These are phyloP conservation scores for Oryza rufipogon DNA, from an alignment of 176 grass and related monocot species.

Conservation along the genomic window DNA sequence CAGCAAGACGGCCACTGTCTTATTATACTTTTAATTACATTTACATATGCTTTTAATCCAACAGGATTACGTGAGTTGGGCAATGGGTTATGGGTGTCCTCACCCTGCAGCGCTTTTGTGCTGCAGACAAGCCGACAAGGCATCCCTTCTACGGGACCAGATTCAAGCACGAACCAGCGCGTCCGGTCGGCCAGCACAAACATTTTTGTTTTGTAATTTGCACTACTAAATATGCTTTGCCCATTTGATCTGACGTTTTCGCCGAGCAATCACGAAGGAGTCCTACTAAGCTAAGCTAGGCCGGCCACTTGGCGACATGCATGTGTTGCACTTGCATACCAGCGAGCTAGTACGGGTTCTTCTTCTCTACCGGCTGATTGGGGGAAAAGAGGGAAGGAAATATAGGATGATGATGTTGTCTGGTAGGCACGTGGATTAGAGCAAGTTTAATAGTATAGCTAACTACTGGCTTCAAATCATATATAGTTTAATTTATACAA, in stretches of 20 bases:
- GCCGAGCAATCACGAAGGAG: not conserved
- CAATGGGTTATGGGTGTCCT: not conserved
- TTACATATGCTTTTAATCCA: not conserved
- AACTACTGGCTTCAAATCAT: no score
- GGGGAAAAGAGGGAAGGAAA: no score
- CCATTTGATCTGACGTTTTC: not conserved
- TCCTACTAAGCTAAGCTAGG: no score
- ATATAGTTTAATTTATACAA: no score
- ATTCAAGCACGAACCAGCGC: not conserved
- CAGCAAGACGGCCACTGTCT: no score
- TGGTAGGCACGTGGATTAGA: no score
- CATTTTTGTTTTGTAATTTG: not conserved
- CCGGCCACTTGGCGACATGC: not conserved
- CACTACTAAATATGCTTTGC: not conserved
- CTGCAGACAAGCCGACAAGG: not conserved
- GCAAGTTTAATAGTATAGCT: no score
- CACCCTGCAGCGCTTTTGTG: not conserved
- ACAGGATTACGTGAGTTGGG: not conserved
- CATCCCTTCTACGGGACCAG: not conserved
- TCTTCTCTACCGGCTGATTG: not conserved
- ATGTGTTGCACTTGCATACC: not conserved
- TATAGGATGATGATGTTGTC: not conserved
- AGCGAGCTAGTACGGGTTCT: not conserved
- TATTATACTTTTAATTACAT: no score
- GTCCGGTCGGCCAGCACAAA: constrained; percentile 32